Evolutionary conservation across 768 basidiomycete species (phyloP), one percentile per base, ranked within the genome.

Genomic region (Pleurotus citrinopileatus): DNA sequence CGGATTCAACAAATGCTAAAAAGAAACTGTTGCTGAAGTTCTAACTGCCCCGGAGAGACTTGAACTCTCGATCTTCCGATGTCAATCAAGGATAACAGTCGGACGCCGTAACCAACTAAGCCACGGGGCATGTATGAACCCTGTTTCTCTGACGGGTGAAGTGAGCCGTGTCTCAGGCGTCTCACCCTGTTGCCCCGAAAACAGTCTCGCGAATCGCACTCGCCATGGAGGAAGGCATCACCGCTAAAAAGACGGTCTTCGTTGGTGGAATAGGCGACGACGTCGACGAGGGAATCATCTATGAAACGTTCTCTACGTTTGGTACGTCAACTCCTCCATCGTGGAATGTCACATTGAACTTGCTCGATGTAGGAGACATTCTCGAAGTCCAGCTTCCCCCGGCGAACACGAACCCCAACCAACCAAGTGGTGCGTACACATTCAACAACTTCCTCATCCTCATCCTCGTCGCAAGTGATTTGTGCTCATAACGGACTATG

Each of bases 381-480:
- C 83, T 97, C 54, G 94, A 97, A 65, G 86, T 98, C 19, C 90
- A 93, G 61, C 72, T 98, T 38, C 95, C 95, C 27, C 76, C 84
- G 13, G 89, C 93, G 12, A 77, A 82, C 4, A 80, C 83, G n/a
- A 87, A 89, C 63, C 81, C 83, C 53, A 76, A 79, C 58, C 73
- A 81, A 54, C 84, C 83, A 52, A 72, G 78, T 55, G 86, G 87
- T 84, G 59, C 40, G 70, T 67, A n/a, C n/a, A n/a, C n/a, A n/a
- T n/a, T n/a, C n/a, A n/a, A n/a, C n/a, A n/a, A n/a, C n/a, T n/a
- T n/a, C n/a, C 3, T 56, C 20, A n/a, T 40, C 10, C 36, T 13
- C 22, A 13, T 43, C 34, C 46, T 48, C 26, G 54, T 55, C 42
- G 51, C 26, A 46, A 25, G 13, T 40, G 2, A 13, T 32, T n/a